Evolutionary conservation across 139 green algal genomes (phyloP).

Genomic region (Micractinium sp.): DNA sequence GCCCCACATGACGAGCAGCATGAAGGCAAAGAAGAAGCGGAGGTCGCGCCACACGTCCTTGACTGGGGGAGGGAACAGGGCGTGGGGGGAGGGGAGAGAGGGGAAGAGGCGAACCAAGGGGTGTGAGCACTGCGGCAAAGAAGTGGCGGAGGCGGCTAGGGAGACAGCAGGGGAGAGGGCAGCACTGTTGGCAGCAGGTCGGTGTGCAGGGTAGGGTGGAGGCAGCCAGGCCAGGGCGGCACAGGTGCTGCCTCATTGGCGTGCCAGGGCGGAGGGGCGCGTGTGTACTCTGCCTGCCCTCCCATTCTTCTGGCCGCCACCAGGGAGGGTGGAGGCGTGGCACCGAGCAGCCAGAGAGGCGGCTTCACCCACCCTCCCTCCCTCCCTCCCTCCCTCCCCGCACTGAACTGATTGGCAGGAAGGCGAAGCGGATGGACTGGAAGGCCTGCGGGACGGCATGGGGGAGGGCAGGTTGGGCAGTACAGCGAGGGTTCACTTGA

Average conservation of each 20-base stretch:
- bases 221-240: too few relatives aligned
- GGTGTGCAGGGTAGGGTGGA: too few relatives aligned
- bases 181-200: too few relatives aligned
- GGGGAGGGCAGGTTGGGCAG: background rate
- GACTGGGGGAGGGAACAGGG: background rate
- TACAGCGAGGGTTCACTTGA: too few relatives aligned
- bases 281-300: background rate
- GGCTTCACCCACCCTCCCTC: background rate
- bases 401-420: slow-evolving; percentile 5
- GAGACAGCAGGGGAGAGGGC: too few relatives aligned
- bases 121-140: too few relatives aligned
- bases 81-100: background rate
- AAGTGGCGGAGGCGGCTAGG: too few relatives aligned
- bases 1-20: slow-evolving; percentile 33
- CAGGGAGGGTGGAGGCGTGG: too few relatives aligned
- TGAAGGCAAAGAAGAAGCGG: slow-evolving; percentile 9
- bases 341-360: too few relatives aligned
- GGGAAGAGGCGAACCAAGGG: too few relatives aligned
- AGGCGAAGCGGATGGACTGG: slow-evolving; percentile 27
- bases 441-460: slow-evolving; percentile 24
- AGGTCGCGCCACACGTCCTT: slow-evolving; percentile 23
- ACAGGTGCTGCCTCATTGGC: too few relatives aligned
- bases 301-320: background rate
- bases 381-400: background rate
- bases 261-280: too few relatives aligned